Base-by-base conservation (phyloP, 805 yeast species). In the Starmera pachycereana region DNA sequence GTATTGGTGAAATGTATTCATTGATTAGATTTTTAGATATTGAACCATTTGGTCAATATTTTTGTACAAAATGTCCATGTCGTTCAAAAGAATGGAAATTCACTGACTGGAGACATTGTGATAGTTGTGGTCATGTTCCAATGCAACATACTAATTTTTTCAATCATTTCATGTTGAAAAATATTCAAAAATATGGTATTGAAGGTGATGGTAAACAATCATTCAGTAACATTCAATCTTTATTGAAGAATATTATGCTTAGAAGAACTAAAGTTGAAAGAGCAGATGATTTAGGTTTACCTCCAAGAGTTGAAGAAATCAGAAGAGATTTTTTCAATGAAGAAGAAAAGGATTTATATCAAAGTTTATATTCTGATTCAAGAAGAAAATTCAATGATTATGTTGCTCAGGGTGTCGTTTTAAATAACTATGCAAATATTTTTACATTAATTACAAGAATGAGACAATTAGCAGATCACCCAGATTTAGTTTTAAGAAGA, bases 391-490 rank as follows among this genome's bases (percentile, higher is more conserved):
- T 87, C 66, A 86, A 85, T 52, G 92, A 88, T 35, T 92, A 78
- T 57, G 97, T 92, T 32, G 92, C 94, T 18, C 90, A 86, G 55
- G 98, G 98, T 61, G 96, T 92, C 33, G 97, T 92, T 19, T 67
- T 92, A 43, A 92, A 92, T 62, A 92, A 92, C 59, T 92, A 92
- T 63, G 98, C 98, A 36, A 92, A 92, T 54, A 92, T 92, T 53
- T 92, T 92, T 64, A 89, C 97, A 0, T 70, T 92, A 41, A 89
- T 92, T 53, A 92, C 98, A 0, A 69, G 98, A 52, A 94, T 92
- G 98, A 76, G 99, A 52, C 98, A 92, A 61, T 68, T 92, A 51
- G 97, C 98, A 0, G 98, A 92, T 58, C 99, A 92, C 60, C 99
- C 99, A 0, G 99, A 92, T 62, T 66, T 92, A 46, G 97, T 92